Percentiles rank a stretch among this genome's conserved stretches.
Evolutionary conservation across 345 rosid species (phyloP).

Genomic region (Stellera chamaejasme): DNA sequence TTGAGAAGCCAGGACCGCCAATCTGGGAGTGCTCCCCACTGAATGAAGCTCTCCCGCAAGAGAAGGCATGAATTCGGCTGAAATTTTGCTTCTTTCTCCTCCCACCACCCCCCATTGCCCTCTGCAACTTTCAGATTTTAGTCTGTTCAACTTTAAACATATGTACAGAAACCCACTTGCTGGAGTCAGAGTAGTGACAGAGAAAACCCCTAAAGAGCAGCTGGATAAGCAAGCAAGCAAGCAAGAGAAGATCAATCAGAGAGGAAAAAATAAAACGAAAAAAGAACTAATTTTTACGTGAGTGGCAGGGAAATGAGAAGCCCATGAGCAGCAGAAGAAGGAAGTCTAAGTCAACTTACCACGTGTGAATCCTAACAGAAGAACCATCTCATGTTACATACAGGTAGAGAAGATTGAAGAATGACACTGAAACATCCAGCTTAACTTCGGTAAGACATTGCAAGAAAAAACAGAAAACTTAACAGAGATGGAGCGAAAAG

Average conservation of each 20-base stretch:
- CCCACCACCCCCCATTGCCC: conserved; percentile 39
- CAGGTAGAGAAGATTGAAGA: too few species aligned
- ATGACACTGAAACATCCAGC: too few species aligned
- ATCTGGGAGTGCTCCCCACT: conserved; percentile 65
- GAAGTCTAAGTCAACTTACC: too few species aligned
- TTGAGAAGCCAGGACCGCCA: conserved; percentile 94
- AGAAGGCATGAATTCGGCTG: conserved; percentile 56
- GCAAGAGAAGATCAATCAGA: not conserved
- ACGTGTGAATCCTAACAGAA: too few species aligned
- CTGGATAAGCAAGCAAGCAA: conserved; percentile 1
- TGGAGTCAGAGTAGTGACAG: not conserved
- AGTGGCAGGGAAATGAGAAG: too few species aligned
- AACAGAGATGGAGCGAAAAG: too few species aligned
- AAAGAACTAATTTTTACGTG: not conserved
- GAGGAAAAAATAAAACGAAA: not conserved
- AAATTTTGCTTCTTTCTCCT: conserved; percentile 58
- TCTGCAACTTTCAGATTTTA: conserved; percentile 1
- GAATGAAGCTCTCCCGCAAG: conserved; percentile 57
- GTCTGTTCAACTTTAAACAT: conserved; percentile 1
- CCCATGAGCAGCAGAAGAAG: too few species aligned
- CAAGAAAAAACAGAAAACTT: too few species aligned
- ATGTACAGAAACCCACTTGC: not conserved
- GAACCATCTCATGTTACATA: too few species aligned
- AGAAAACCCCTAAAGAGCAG: conserved; percentile 5
- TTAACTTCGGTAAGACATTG: too few species aligned